Percentiles rank a stretch among this genome's conserved stretches.
Evolutionary conservation across 1,284 basidiomycete genomes (phyloP).

Genomic region (Cryptococcus wingfieldii): DNA sequence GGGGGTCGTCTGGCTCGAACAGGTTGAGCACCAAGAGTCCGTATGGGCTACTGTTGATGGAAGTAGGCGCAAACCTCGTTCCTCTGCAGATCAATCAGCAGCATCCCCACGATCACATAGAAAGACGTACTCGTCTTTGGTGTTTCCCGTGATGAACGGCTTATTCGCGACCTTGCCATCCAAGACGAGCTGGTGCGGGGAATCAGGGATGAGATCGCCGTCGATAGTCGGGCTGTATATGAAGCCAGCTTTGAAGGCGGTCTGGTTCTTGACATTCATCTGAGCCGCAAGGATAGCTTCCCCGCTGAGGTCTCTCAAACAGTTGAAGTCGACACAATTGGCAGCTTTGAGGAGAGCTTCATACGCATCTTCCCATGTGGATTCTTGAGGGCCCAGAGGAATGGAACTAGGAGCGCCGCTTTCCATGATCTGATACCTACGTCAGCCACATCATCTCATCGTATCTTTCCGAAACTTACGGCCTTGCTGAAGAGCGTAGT

Average conservation of each 20-base stretch:
- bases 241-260: constrained; percentile 1
- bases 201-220: constrained; percentile 40
- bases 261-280: constrained; percentile 12
- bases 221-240: constrained; percentile 36
- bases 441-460: background rate
- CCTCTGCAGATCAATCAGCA: constrained; percentile 18
- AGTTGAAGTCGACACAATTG: constrained; percentile 25
- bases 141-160: constrained; percentile 47
- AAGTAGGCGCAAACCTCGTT: constrained; percentile 34
- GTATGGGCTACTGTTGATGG: constrained; percentile 15
- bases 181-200: constrained; percentile 34
- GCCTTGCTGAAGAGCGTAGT: constrained; percentile 41
- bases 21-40: constrained; percentile 18
- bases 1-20: constrained; percentile 19
- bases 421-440: constrained; percentile 41
- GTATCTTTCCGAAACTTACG: constrained; percentile 12
- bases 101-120: background rate
- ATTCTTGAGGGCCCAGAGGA: constrained; percentile 24
- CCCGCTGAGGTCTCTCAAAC: constrained; percentile 33
- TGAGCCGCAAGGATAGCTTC: constrained; percentile 31
- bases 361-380: constrained; percentile 35
- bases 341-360: constrained; percentile 22
- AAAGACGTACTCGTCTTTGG: constrained; percentile 36
- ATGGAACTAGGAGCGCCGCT: constrained; percentile 41
- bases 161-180: constrained; percentile 36